A percentile compares a stretch with the other conserved stretches of the same genome.
Evolutionary conservation across 2,329 filamentous ascomycete genomes (phyloP).

Genomic region (Trichoderma atrobrunneum): DNA sequence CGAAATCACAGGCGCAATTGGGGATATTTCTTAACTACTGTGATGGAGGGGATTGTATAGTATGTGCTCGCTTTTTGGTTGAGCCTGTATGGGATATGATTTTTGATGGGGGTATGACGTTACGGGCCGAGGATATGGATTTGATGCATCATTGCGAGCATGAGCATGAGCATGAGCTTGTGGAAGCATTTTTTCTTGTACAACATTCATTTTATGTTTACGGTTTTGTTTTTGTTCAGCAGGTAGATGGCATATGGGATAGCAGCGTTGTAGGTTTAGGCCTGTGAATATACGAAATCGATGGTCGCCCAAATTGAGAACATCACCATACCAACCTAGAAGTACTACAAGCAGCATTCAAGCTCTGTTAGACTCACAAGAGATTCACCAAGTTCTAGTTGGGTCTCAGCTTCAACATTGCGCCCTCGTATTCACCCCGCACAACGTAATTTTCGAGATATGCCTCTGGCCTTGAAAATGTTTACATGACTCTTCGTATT

Average conservation of each 20-base stretch:
- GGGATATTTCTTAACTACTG: conserved; percentile 21
- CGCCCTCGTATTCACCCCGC: neutral
- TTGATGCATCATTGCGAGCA: neutral
- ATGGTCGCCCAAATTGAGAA: neutral
- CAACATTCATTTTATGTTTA: neutral
- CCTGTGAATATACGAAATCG: neutral
- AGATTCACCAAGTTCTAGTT: neutral
- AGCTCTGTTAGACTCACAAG: neutral
- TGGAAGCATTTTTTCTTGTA: neutral
- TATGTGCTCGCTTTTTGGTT: neutral
- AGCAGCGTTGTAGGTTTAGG: neutral
- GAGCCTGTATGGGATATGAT: neutral
- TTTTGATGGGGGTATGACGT: neutral
- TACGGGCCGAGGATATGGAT: neutral
- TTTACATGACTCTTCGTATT: neutral
- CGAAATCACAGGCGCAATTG: conserved; percentile 63
- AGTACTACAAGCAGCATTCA: neutral
- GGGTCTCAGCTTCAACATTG: neutral
- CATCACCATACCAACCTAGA: neutral
- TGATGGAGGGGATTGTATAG: neutral
- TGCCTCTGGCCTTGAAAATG: neutral
- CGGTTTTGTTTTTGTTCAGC: neutral
- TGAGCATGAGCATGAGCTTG: neutral
- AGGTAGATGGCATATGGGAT: neutral
- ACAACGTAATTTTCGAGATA: neutral